Evolutionary conservation across 1,284 basidiomycete genomes (phyloP), one percentile per base, ranked within the genome.

Genomic region (Marasmius oreades): DNA sequence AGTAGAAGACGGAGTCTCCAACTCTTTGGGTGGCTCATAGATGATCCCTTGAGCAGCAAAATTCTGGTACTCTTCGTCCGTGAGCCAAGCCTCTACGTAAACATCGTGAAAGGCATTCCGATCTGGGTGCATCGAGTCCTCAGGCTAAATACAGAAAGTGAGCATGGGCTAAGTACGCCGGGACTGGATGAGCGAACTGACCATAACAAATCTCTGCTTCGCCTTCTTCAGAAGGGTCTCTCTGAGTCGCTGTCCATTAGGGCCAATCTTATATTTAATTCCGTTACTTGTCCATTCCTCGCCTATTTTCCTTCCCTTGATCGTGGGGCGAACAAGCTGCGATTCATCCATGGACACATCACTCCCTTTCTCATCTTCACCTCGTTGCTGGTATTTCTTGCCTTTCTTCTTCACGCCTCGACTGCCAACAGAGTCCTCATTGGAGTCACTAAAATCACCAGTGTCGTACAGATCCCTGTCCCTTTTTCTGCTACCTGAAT

Each of bases 91-190:
- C 66, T 91, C 88, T 14, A 91, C 78, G 61, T 80, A 85, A 31
- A 91, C 81, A 57, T 88, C 81, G 18, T 89, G 70, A 58, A 83
- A 80, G 14, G 78, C 81, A 57, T 79, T 72, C 48, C 81, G 80
- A 68, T 92, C 89, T 2, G 86, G 86, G 67, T 92, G 90, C 55
- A 82, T 75, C 16, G 89, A 91, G 64, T 92, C 89, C 55, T 78
- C 72, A 2, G 89, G 89, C 90, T 92, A 60, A 28, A 55, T 57
- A 51, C 42, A 61, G 4, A 53, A 26, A 26, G 42, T n/a, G 10
- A 60, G 48, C 36, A 51, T 24, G 37, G 51, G 46, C 52, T 50
- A 26, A 16, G 50, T 11, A 46, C 55, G 43, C 59, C 24, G 31
- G 55, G 52, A 55, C 44, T 26, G 55, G 58, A 22, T 51, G 33